These are phyloP conservation scores for Fusarium sp. DNA, from an alignment of 2,329 filamentous ascomycete genomes.

Conservation along the genomic window DNA sequence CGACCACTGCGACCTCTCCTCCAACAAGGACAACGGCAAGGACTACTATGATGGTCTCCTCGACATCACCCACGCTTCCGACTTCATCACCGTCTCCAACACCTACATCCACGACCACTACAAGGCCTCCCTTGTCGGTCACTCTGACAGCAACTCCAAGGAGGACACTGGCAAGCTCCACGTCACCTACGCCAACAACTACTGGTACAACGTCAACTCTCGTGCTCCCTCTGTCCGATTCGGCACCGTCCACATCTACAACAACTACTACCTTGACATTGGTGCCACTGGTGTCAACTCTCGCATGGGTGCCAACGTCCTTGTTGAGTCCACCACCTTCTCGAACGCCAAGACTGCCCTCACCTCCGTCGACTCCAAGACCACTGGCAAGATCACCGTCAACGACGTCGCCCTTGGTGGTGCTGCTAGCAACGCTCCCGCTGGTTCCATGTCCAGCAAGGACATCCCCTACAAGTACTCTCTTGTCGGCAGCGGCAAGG, in stretches of 20 bases:
- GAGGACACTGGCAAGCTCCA: conserved; percentile 72
- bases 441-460: conserved; percentile 63
- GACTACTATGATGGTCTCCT: conserved; percentile 78
- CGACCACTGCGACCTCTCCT: conserved; percentile 75
- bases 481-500: conserved; percentile 59
- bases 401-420: conserved; percentile 59
- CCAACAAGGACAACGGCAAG: conserved; percentile 70
- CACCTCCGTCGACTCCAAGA: conserved; percentile 55
- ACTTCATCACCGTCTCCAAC: conserved; percentile 67
- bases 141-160: conserved; percentile 67
- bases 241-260: conserved; percentile 72
- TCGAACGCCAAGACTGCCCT: conserved; percentile 54
- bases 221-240: conserved; percentile 74
- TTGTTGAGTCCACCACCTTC: conserved; percentile 68
- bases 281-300: conserved; percentile 65
- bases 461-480: conserved; percentile 65
- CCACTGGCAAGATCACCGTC: conserved; percentile 56
- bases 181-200: conserved; percentile 76
- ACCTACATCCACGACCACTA: conserved; percentile 55
- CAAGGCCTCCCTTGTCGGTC: conserved; percentile 71
- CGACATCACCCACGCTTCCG: conserved; percentile 72
- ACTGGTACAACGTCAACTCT: conserved; percentile 73
- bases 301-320: conserved; percentile 67
- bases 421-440: conserved; percentile 54
- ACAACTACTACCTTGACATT: conserved; percentile 63